Conservation (phyloP, 2,329 filamentous ascomycete genomes). For the Coniosporium tulheliwenetii region DNA sequence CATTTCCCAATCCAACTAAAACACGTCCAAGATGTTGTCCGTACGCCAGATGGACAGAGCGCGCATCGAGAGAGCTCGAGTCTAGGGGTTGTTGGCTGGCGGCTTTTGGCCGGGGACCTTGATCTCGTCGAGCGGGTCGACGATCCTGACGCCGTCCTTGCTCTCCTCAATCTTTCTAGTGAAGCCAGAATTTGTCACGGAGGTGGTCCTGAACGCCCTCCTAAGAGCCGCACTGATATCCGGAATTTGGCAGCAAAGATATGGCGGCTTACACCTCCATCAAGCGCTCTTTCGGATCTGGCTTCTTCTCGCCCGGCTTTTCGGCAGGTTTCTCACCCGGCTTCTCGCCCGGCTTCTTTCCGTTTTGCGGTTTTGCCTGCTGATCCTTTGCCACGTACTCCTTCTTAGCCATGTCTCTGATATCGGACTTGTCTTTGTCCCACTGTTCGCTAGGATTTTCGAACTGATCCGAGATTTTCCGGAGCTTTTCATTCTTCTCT, state of each 20-base stretch:
- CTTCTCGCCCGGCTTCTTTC: constrained; percentile 1
- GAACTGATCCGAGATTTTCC: constrained; percentile 70
- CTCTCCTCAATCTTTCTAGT: constrained; percentile 1
- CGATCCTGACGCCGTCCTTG: constrained; percentile 1
- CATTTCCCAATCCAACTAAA: too few relatives aligned
- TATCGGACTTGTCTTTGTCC: constrained; percentile 75
- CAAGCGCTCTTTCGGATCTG: constrained; percentile 1
- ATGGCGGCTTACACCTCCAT: too few relatives aligned
- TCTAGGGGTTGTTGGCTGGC: neutral
- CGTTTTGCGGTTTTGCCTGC: constrained; percentile 6
- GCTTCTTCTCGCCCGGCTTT: neutral
- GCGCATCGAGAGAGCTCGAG: too few relatives aligned
- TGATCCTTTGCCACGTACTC: constrained; percentile 32
- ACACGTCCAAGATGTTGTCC: too few relatives aligned
- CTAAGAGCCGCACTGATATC: too few relatives aligned
- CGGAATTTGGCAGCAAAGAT: too few relatives aligned
- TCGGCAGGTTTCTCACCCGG: neutral
- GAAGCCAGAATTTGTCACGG: too few relatives aligned
- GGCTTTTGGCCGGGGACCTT: neutral
- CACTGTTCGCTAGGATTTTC: constrained; percentile 63
- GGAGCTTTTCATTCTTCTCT: constrained; percentile 53
- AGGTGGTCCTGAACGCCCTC: too few relatives aligned
- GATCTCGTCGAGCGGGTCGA: constrained; percentile 2
- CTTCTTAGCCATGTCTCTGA: constrained; percentile 51
- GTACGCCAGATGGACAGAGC: too few relatives aligned